Evolutionary conservation across 1,139 yeast genomes (phyloP), one percentile per base, ranked within the genome.

Genomic region (Pichia sp.): DNA sequence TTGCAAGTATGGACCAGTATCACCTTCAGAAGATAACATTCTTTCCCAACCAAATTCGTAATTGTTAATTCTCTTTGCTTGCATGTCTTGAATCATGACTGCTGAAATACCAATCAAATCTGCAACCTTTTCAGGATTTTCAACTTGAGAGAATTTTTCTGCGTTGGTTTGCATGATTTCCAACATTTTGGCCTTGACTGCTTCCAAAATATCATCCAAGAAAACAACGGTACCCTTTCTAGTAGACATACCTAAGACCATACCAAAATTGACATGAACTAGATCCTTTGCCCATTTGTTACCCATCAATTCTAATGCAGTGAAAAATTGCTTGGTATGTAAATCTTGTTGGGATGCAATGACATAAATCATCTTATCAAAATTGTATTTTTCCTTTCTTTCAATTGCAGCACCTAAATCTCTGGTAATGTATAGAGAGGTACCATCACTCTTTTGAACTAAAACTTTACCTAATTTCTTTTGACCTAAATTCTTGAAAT

Each of bases 1-100:
- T 69, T 92, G 98, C 66, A 92, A 77, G 71, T 94, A 92, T 51
- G 99, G 98, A 63, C 99, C 99, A 50, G 99, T 92, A 67, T 92
- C 99, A 68, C 99, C 99, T 73, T 92, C 99, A 56, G 94, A 90
- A 5, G 97, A 87, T 43, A 86, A 76, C 97, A 92, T 92, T 73
- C 99, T 85, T 60, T 85, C 90, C 99, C 98, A 92, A 68, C 88
- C 86, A 69, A 94, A 94, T 58, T 83, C 88, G 69, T 94, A 94
- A 70, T 92, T 90, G 73, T 92, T 88, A 67, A 90, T 79, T 69
- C 98, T 85, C 73, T 94, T 94, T 51, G 96, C 84, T 70, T 87
- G 95, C 97, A 92, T 88, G 67, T 94, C 99, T 72, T 94, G 98
- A 61, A 94, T 85, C 96, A 94, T 90, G 49, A 94, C 95, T 10